phyloP scores from a whole-genome alignment of 306 rosid species.

The Citrullus colocynthis region DNA sequence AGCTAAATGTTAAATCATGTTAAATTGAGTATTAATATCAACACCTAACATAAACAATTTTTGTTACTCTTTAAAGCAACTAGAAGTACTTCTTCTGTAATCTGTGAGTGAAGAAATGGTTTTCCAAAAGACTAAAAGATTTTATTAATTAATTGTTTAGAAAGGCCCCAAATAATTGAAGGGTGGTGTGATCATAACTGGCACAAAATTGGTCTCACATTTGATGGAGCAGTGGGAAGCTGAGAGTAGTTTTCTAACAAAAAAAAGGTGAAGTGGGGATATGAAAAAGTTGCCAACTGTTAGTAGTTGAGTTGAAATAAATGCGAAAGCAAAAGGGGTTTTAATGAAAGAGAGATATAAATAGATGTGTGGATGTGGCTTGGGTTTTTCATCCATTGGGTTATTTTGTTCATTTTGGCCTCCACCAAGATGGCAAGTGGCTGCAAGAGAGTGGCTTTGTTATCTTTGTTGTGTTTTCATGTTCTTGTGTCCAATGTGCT shows the following conservation, averaged over 20 bases:
- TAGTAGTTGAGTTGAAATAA: constrained; percentile 47
- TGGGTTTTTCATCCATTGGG: background rate
- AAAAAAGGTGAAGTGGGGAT: background rate
- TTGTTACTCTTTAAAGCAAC: too few species aligned
- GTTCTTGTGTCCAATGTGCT: constrained; percentile 37
- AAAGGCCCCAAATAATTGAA: background rate
- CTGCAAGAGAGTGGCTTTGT: constrained; percentile 16
- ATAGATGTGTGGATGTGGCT: background rate
- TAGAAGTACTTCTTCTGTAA: too few species aligned
- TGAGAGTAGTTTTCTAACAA: background rate
- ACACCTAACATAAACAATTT: too few species aligned
- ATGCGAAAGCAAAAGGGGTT: background rate
- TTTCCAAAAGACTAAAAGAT: background rate
- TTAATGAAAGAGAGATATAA: background rate
- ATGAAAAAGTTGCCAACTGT: constrained; percentile 12
- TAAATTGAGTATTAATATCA: too few species aligned
- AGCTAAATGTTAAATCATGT: too few species aligned
- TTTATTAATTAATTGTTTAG: background rate
- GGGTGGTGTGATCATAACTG: background rate
- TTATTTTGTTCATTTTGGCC: background rate
- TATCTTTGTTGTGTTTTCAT: constrained; percentile 37
- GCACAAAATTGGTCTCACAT: background rate
- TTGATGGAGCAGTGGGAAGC: background rate
- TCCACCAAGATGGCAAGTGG: constrained; percentile 19
- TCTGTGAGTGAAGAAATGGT: background rate